Percentiles rank a stretch among this genome's conserved stretches.
Conservation (phyloP, 1,139 yeast species). For the Pichia norvegensis region DNA sequence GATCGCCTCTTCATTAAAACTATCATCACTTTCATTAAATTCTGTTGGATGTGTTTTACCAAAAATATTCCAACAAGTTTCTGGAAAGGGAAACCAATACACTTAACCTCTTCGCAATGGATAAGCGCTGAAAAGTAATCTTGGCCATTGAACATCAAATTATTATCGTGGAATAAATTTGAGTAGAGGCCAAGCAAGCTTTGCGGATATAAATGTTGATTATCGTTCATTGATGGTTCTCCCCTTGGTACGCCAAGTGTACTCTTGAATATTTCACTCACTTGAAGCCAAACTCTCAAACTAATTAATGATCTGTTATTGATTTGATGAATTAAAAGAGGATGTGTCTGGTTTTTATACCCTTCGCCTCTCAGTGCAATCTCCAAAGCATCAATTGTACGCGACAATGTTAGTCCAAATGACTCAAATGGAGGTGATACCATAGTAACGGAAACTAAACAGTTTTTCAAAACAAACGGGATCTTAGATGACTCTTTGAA, state of each 20-base stretch:
- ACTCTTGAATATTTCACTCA: constrained; percentile 24
- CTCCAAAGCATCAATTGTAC: constrained; percentile 58
- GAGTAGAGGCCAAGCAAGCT: constrained; percentile 23
- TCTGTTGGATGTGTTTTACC: constrained; percentile 24
- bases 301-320: constrained; percentile 53
- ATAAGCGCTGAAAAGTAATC: constrained; percentile 51
- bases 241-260: constrained; percentile 13
- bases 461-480: constrained; percentile 21
- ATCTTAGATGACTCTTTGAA: constrained; percentile 17
- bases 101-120: constrained; percentile 34
- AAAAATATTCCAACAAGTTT: constrained; percentile 30
- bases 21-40: constrained; percentile 20
- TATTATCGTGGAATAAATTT: constrained; percentile 22
- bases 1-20: constrained; percentile 11
- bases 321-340: constrained; percentile 46
- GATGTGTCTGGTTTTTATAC: constrained; percentile 23
- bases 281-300: constrained; percentile 40
- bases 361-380: constrained; percentile 53
- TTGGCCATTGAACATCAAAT: constrained; percentile 30
- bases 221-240: constrained; percentile 9
- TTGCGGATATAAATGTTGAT: constrained; percentile 22
- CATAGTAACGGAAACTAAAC: constrained; percentile 17
- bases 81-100: constrained; percentile 30
- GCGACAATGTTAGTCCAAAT: constrained; percentile 33
- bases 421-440: constrained; percentile 27